Base-by-base conservation (phyloP, 2,329 filamentous ascomycete species). In the Arthroderma sp. region DNA sequence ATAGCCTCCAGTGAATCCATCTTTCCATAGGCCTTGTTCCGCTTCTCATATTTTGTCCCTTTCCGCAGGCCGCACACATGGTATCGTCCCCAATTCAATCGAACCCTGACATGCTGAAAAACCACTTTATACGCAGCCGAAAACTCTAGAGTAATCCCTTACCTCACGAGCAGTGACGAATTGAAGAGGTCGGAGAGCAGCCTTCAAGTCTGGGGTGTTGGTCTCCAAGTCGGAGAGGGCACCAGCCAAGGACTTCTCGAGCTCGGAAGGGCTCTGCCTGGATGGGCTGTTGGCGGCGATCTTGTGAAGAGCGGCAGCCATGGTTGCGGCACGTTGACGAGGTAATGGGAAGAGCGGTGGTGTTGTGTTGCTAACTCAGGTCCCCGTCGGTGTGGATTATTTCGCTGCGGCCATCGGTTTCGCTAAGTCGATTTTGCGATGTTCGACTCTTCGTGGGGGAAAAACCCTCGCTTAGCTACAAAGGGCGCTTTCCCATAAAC, bases 141-240 rank as follows among this genome's bases (percentile, higher is more conserved):
- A 22, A 22, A 22, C 15, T 22, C 15, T 3, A 22, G 15, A 22
- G 3, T 22, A 22, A 22, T 43, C 33, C 43, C 87, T 87, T 83
- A 98, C 91, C 89, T 98, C 91, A 73, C 88, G 86, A 69, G 91
- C 91, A 74, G 85, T 94, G 70, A 93, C 85, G 73, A 98, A 88
- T 80, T 98, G 91, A 73, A 98, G 82, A 71, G 91, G 91, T 67
- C 91, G 83, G 68, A 98, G 83, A 61, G 87, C 83, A 65, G 79
- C 80, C 84, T 89, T 94, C 74, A 98, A 85, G 74, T 98, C 91
- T 70, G 87, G 77, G 67, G 91, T 94, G 82, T 95, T 95, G 77
- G 81, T 88, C 86, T 98, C 91, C 73, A 98, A 85, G 67, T 98
- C 91, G 78, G 83, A 93, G 57, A 98, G 85, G 74, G 91, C 91